phyloP scores from a whole-genome alignment of 2,329 filamentous ascomycete species.

The Pseudogymnoascus sp. region DNA sequence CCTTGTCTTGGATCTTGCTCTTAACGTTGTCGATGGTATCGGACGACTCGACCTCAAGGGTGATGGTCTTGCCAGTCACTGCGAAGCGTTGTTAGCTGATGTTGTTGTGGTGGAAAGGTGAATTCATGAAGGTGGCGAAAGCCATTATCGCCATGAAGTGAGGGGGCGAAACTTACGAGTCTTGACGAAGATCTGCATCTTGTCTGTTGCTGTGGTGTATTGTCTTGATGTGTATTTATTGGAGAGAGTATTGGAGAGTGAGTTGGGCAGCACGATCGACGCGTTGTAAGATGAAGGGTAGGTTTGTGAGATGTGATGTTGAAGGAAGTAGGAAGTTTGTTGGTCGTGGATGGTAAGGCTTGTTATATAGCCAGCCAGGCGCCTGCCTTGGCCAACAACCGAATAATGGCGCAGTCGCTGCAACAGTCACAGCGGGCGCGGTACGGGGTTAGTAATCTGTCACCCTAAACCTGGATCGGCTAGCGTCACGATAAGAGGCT shows the following conservation, averaged over 20 bases:
- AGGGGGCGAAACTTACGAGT: conserved; percentile 63
- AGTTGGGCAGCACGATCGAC: conserved; percentile 15
- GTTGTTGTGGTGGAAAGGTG: conserved; percentile 60
- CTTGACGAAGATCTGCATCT: conserved; percentile 98
- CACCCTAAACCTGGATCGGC: not conserved
- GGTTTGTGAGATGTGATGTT: conserved; percentile 7
- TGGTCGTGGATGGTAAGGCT: conserved; percentile 16
- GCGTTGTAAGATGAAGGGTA: not conserved
- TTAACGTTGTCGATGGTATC: too few relatives aligned
- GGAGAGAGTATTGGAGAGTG: conserved; percentile 14
- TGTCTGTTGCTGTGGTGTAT: conserved; percentile 16
- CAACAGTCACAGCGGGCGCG: not conserved
- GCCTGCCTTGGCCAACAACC: conserved; percentile 10
- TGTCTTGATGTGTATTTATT: conserved; percentile 13
- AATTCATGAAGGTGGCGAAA: conserved; percentile 33
- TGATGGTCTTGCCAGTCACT: too few relatives aligned
- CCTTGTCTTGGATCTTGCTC: too few relatives aligned
- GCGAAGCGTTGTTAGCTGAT: conserved; percentile 58
- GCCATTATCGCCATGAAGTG: conserved; percentile 20
- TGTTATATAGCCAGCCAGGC: conserved; percentile 16
- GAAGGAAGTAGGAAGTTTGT: conserved; percentile 13
- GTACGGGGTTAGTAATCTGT: conserved; percentile 1
- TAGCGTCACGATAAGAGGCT: not conserved
- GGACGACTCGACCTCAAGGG: too few relatives aligned
- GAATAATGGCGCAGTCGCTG: conserved; percentile 9